A percentile compares a stretch with the other conserved stretches of the same genome.
phyloP scores from a whole-genome alignment of 2,329 filamentous ascomycete species.

The Westerdykella ornata region DNA sequence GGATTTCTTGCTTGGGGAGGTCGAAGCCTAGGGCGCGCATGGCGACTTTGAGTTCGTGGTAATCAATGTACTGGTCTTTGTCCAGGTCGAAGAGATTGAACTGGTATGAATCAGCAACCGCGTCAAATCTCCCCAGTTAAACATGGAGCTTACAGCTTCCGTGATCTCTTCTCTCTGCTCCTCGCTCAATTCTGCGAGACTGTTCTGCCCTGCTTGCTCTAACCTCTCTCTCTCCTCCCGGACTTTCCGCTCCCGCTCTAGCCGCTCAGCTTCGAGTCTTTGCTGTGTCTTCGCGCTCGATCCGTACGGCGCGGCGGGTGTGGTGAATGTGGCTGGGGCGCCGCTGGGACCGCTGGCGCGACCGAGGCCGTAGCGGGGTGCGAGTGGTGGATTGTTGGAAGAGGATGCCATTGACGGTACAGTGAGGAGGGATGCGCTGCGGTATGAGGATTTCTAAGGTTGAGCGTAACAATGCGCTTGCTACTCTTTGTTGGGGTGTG shows the following conservation, averaged over 20 bases:
- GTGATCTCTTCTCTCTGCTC: constrained; percentile 91
- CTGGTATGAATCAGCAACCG: constrained; percentile 39
- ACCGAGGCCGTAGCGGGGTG: constrained; percentile 48
- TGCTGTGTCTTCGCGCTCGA: constrained; percentile 39
- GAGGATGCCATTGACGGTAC: constrained; percentile 45
- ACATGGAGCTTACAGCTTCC: constrained; percentile 64
- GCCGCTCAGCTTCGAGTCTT: constrained; percentile 36
- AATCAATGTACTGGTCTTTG: constrained; percentile 89
- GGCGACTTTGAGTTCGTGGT: constrained; percentile 96
- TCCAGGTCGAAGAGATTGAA: constrained; percentile 96
- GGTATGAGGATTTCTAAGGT: neutral
- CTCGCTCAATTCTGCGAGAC: constrained; percentile 60
- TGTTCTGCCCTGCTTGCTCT: constrained; percentile 43
- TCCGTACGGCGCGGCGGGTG: constrained; percentile 33
- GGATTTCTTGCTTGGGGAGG: constrained; percentile 76
- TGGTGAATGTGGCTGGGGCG: constrained; percentile 20
- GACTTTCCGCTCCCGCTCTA: constrained; percentile 40
- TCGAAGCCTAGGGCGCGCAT: constrained; percentile 94
- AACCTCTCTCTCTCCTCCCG: constrained; percentile 40
- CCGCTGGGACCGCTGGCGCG: constrained; percentile 29
- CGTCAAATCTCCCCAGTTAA: neutral
- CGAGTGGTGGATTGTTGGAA: constrained; percentile 49
- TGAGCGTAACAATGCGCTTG: constrained; percentile 3
- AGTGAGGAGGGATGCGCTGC: neutral
- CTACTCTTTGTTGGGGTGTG: neutral